Evolutionary conservation across 164 flowering plant species (phyloP).

Genomic region (Warburgia ugandensis): DNA sequence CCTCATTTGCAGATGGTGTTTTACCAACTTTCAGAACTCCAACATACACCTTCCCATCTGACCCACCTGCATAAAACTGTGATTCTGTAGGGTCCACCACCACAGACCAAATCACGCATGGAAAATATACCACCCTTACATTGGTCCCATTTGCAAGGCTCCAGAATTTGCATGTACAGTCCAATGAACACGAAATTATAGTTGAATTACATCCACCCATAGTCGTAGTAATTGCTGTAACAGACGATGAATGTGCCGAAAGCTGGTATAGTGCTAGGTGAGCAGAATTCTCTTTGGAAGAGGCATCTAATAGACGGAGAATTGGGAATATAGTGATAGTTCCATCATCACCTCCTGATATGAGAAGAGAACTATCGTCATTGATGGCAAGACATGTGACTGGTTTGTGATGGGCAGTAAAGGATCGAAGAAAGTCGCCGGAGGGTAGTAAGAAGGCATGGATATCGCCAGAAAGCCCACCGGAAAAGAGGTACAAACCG

Average conservation of each 20-base stretch:
- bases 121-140: constrained; percentile 21
- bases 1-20: not conserved
- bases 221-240: constrained; percentile 21
- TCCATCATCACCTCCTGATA: constrained; percentile 24
- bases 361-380: constrained; percentile 19
- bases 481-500: constrained; percentile 37
- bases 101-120: constrained; percentile 27
- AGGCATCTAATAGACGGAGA: constrained; percentile 16
- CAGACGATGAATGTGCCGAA: constrained; percentile 23
- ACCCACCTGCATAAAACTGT: constrained; percentile 35
- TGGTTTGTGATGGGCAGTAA: no score
- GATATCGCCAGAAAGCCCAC: constrained; percentile 37
- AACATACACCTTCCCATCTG: constrained; percentile 39
- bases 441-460: constrained; percentile 29
- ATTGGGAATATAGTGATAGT: constrained; percentile 14
- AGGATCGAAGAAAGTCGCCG: constrained; percentile 21
- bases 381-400: constrained; percentile 26
- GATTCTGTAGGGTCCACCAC: constrained; percentile 15
- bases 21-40: constrained; percentile 15
- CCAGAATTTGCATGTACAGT: constrained; percentile 43
- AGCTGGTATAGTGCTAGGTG: constrained; percentile 14
- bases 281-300: not conserved
- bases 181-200: constrained; percentile 34
- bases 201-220: constrained; percentile 15
- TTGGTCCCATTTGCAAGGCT: constrained; percentile 22